Percentiles rank a stretch among this genome's conserved stretches.
Conservation (phyloP, 441 rosid species). For the Brassica hybrid region DNA sequence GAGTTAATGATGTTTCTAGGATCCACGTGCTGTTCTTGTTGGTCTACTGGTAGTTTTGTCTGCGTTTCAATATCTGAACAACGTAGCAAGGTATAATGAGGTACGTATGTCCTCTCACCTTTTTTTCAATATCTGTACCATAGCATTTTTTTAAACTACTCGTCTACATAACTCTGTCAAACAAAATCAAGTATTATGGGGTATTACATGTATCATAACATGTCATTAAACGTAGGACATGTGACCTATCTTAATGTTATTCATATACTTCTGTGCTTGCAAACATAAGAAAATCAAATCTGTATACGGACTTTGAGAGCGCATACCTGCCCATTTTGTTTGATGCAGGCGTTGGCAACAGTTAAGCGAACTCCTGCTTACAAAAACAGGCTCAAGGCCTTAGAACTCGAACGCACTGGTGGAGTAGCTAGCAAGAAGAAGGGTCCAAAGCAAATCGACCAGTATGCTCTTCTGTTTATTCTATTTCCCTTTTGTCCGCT, state of each 20-base stretch:
- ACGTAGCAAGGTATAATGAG: constrained; percentile 85
- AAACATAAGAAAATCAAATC: neutral
- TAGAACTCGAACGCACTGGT: constrained; percentile 86
- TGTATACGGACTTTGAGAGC: neutral
- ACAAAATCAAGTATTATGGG: neutral
- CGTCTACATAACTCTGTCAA: constrained; percentile 8
- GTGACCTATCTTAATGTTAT: neutral
- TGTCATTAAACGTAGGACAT: neutral
- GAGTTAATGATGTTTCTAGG: constrained; percentile 54
- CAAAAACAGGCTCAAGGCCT: constrained; percentile 82
- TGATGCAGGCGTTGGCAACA: constrained; percentile 75
- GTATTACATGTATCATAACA: neutral
- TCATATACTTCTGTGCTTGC: constrained; percentile 6
- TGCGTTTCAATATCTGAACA: constrained; percentile 85
- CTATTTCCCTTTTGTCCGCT: neutral
- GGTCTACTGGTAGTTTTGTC: constrained; percentile 86
- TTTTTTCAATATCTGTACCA: neutral
- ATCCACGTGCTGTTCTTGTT: constrained; percentile 84
- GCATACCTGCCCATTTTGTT: neutral
- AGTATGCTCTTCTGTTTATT: constrained; percentile 44
- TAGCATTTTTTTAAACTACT: constrained; percentile 10
- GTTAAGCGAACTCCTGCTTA: constrained; percentile 95
- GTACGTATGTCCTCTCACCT: constrained; percentile 42
- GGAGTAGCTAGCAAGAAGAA: constrained; percentile 80
- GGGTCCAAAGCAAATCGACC: constrained; percentile 74